A percentile compares a stretch with the other conserved stretches of the same genome.
phyloP scores from a whole-genome alignment of 1,284 basidiomycete species.

The Sutorius eximius region DNA sequence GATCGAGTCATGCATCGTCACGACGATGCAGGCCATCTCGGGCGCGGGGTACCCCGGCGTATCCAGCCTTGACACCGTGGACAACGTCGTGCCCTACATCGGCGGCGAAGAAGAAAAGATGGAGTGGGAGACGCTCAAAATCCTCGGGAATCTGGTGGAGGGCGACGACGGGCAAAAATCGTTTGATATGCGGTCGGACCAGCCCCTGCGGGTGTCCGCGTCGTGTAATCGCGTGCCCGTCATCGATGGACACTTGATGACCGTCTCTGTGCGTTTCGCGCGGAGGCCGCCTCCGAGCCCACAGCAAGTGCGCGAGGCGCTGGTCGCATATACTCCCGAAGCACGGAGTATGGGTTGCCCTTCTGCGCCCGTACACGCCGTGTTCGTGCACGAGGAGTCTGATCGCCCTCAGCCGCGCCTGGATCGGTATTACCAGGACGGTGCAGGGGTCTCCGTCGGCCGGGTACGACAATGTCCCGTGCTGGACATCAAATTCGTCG shows the following conservation, averaged over 20 bases:
- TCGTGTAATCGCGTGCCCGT: conserved; percentile 93
- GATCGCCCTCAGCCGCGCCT: conserved; percentile 95
- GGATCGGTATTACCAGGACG: conserved; percentile 89
- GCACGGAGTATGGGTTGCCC: conserved; percentile 73
- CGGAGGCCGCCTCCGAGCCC: conserved; percentile 80
- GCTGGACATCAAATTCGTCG: conserved; percentile 95
- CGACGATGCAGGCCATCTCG: conserved; percentile 97
- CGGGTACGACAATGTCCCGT: conserved; percentile 89
- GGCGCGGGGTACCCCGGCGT: conserved; percentile 98
- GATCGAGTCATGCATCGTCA: conserved; percentile 86
- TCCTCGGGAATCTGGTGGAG: conserved; percentile 79
- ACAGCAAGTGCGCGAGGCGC: conserved; percentile 85
- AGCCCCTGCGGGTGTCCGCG: conserved; percentile 86
- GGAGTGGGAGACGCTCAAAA: conserved; percentile 98
- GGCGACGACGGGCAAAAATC: conserved; percentile 53
- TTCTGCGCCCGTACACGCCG: conserved; percentile 83
- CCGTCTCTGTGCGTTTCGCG: conserved; percentile 86
- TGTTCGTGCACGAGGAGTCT: conserved; percentile 88
- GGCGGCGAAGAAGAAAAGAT: conserved; percentile 98
- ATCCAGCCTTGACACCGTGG: conserved; percentile 87
- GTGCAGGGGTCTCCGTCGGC: conserved; percentile 92
- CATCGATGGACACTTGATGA: conserved; percentile 89
- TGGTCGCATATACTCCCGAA: conserved; percentile 74
- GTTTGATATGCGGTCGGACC: conserved; percentile 85
- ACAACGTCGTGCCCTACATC: conserved; percentile 97